phyloP scores from a whole-genome alignment of 2,329 filamentous ascomycete genomes.

The Clarireedia homoeocarpa region DNA sequence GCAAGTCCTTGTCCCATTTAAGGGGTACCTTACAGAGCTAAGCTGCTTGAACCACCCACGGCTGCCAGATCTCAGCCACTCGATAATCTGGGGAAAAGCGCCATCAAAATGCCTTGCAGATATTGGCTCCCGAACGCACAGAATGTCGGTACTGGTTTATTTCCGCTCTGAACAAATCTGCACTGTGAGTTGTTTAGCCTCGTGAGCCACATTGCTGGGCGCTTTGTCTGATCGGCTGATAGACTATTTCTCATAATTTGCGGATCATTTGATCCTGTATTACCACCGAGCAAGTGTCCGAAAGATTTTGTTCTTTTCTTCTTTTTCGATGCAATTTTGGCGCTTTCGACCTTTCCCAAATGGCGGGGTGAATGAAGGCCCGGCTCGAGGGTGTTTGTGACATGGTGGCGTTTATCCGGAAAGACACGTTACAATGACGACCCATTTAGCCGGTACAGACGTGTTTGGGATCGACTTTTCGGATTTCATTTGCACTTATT shows the following conservation, averaged over 20 bases:
- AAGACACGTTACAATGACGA: background rate
- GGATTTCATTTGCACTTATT: background rate
- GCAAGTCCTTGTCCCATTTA: background rate
- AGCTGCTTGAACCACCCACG: too few relatives aligned
- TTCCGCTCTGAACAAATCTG: background rate
- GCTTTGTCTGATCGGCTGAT: slow-evolving; percentile 4
- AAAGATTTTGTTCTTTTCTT: background rate
- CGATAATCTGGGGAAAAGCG: slow-evolving; percentile 7
- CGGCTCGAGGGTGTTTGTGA: background rate
- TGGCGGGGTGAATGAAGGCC: background rate
- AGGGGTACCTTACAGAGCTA: slow-evolving; percentile 3
- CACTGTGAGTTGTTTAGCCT: slow-evolving; percentile 3
- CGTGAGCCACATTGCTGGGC: slow-evolving; percentile 7
- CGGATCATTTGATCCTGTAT: slow-evolving; percentile 8
- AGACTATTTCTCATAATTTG: background rate
- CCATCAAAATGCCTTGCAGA: background rate
- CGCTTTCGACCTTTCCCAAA: background rate
- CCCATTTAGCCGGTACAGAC: background rate
- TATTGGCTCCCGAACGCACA: background rate
- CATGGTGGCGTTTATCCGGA: slow-evolving; percentile 1
- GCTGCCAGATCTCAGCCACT: slow-evolving; percentile 4
- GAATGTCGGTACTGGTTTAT: background rate
- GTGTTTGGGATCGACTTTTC: background rate
- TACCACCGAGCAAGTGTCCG: slow-evolving; percentile 9
- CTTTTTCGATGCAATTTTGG: background rate